phyloP scores from a whole-genome alignment of 1,284 basidiomycete species.

The Ceratobasidium papillatum region DNA sequence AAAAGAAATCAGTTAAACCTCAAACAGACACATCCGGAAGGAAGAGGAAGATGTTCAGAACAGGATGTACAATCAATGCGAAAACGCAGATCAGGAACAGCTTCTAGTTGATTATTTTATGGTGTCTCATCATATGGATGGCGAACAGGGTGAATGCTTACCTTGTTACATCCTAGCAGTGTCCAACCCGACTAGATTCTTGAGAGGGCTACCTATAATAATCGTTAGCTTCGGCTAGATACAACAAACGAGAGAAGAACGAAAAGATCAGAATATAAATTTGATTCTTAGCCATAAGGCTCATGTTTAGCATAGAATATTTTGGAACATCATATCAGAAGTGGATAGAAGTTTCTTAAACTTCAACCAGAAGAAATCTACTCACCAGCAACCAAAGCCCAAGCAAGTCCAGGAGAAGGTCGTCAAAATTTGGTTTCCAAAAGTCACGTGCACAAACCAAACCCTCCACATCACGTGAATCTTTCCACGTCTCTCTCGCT shows the following conservation, averaged over 20 bases:
- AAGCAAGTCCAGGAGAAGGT: background rate
- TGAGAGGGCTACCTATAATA: background rate
- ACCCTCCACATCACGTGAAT: slow-evolving; percentile 25
- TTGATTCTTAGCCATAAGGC: slow-evolving; percentile 38
- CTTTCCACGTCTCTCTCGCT: background rate
- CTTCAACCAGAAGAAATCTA: background rate
- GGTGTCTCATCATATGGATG: slow-evolving; percentile 20
- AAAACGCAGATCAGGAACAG: slow-evolving; percentile 37
- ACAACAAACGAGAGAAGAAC: background rate
- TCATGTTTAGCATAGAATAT: slow-evolving; percentile 42
- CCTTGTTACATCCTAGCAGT: background rate
- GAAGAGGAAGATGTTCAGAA: slow-evolving; percentile 17
- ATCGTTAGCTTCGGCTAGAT: background rate
- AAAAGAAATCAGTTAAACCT: background rate
- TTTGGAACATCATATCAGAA: slow-evolving; percentile 26
- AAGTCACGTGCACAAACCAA: slow-evolving; percentile 7
- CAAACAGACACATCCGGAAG: background rate
- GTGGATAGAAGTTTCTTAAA: background rate
- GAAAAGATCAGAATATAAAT: slow-evolving; percentile 6
- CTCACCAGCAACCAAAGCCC: background rate
- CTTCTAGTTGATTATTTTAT: slow-evolving; percentile 41
- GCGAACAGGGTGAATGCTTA: background rate
- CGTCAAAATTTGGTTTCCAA: slow-evolving; percentile 27
- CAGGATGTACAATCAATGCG: slow-evolving; percentile 40
- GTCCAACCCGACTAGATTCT: background rate